A percentile compares a stretch with the other conserved stretches of the same genome.
Conservation (phyloP, 1,139 yeast genomes). For the Scheffersomyces illinoinensis region DNA sequence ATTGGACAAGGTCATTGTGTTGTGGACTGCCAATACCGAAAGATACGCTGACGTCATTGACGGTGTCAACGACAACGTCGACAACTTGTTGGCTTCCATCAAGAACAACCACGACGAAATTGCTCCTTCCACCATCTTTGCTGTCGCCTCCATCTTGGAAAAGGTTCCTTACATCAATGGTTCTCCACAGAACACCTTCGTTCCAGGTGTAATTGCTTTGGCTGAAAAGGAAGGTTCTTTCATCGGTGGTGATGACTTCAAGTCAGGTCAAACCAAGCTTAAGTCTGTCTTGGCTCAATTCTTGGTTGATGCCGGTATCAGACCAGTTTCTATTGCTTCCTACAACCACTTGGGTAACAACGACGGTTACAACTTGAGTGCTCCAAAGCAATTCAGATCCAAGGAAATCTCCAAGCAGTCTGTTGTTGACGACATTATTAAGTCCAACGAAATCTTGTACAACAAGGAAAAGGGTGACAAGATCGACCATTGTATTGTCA, state of each 20-base stretch:
- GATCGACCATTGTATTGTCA: constrained; percentile 93
- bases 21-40: constrained; percentile 98
- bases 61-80: constrained; percentile 89
- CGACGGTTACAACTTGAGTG: constrained; percentile 89
- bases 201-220: constrained; percentile 89
- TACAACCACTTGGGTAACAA: constrained; percentile 97
- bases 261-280: constrained; percentile 93
- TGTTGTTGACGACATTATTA: constrained; percentile 93
- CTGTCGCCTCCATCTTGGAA: constrained; percentile 89
- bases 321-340: constrained; percentile 90
- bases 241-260: constrained; percentile 97
- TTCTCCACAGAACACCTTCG: constrained; percentile 96
- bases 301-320: constrained; percentile 95
- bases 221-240: constrained; percentile 77
- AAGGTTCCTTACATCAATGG: constrained; percentile 90
- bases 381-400: constrained; percentile 91
- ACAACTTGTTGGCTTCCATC: constrained; percentile 71
- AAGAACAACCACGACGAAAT: constrained; percentile 80
- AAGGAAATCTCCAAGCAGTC: constrained; percentile 93
- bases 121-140: constrained; percentile 89
- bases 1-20: constrained; percentile 83
- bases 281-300: constrained; percentile 95
- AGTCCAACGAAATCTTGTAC: constrained; percentile 82
- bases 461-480: constrained; percentile 75
- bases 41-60: constrained; percentile 77